Base-by-base conservation (phyloP, 768 basidiomycete species). In the Lentinula sp. region DNA sequence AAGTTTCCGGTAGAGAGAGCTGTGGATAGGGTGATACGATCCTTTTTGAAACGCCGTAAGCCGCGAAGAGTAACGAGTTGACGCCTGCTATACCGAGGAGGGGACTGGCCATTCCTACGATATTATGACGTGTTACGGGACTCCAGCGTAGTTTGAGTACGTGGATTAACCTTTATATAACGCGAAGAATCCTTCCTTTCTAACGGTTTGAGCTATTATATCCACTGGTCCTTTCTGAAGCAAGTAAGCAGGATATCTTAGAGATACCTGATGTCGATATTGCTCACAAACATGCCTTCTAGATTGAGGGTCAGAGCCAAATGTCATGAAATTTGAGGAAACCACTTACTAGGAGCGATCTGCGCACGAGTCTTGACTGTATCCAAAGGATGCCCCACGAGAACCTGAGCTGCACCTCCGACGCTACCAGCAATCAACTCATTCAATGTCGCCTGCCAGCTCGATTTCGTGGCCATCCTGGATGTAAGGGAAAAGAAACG, bases 1-100 rank as follows among this genome's bases (percentile, higher is more conserved):
- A 93, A 15, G 85, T 91, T 72, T 98, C 85, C 28, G 80, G 79
- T 53, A 98, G 77, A 0, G 90, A 86, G 6, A 95, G 78, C 54
- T 94, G 83, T 2, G 91, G 91, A 69, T 87, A 99, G 0, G 97
- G 96, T 0, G 93, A 95, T 46, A 98, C 81, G 53, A 95, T 72
- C 18, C 91, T 86, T 66, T 88, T 76, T 3, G 93, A 91, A 18
- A 82, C 76, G n/a, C 84, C 89, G 67, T 96, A 98, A 0, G 95
- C 86, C 0, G 92, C 90, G 75, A 98, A 99, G 12, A 98, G 83
- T 12, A 98, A 81, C 3, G 94, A 96, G 75, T 98, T 98, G 67
- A 98, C 96, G 8, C 92, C 95, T 1, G 95, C 93, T 32, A 98
- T 90, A 16, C 97, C 97, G 48, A 97, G 61, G 8, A 98, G 80